phyloP scores from a whole-genome alignment of 2,329 filamentous ascomycete species.

The Bipolaris victoriae region DNA sequence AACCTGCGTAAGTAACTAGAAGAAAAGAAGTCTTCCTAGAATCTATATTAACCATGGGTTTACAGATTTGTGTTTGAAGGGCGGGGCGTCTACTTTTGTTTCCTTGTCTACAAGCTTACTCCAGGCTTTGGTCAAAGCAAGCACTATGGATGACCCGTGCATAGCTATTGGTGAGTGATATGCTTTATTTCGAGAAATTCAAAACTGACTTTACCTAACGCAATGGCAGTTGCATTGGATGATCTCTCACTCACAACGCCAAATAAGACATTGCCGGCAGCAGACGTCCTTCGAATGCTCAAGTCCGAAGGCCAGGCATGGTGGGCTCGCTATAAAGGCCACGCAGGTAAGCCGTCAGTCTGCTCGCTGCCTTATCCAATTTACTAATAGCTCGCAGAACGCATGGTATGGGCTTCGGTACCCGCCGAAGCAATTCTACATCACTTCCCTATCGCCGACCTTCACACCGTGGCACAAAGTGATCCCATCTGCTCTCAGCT shows the following conservation, averaged over 20 bases:
- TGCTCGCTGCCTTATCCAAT: no score
- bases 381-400: neutral
- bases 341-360: neutral
- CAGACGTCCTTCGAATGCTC: neutral
- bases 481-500: neutral
- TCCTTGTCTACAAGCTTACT: conserved; percentile 13
- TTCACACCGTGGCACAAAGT: neutral
- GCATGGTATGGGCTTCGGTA: neutral
- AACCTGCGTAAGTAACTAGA: neutral
- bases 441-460: neutral
- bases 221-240: neutral
- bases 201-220: neutral
- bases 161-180: conserved; percentile 3
- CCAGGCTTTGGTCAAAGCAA: conserved; percentile 11
- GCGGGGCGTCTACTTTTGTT: conserved; percentile 12
- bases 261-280: neutral
- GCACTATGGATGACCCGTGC: conserved; percentile 1
- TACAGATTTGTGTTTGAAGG: conserved; percentile 7
- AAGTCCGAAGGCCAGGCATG: neutral
- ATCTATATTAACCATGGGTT: no score
- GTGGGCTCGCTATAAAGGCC: conserved; percentile 14
- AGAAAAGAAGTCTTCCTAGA: neutral
- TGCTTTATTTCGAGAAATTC: neutral
- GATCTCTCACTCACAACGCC: neutral
- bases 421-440: neutral